These are phyloP conservation scores for Trypanosomatidae sp. DNA, from an alignment of 208 protist species.

Conservation along the genomic window DNA sequence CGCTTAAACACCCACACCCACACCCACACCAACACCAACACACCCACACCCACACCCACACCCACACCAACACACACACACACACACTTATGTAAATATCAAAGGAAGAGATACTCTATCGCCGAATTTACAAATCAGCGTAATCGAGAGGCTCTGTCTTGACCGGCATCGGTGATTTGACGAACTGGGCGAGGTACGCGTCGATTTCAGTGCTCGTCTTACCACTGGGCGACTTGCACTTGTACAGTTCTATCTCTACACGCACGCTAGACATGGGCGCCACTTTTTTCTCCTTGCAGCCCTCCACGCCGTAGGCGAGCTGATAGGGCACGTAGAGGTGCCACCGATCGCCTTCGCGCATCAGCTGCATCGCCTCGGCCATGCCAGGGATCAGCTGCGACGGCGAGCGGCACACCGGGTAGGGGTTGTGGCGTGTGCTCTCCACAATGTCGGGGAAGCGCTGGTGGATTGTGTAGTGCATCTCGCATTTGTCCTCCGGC, in stretches of 20 bases:
- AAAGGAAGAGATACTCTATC: not conserved
- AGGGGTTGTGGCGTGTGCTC: conserved; percentile 41
- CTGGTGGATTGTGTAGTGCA: conserved; percentile 70
- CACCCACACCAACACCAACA: not conserved
- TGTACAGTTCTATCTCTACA: conserved; percentile 67
- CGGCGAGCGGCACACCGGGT: conserved; percentile 59
- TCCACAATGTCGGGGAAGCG: conserved; percentile 57
- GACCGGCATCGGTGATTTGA: conserved; percentile 43
- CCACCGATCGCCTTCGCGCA: conserved; percentile 86
- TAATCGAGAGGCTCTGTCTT: conserved; percentile 29
- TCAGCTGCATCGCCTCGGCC: conserved; percentile 81
- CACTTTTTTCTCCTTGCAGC: conserved; percentile 41
- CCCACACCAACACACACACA: not conserved
- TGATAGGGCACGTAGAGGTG: conserved; percentile 66
- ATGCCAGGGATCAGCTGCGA: conserved; percentile 55
- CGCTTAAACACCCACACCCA: not conserved
- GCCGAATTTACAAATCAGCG: conserved; percentile 36
- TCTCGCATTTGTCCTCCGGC: conserved; percentile 51
- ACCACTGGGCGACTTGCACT: conserved; percentile 42
- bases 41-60: not conserved
- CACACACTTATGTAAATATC: not conserved
- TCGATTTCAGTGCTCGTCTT: conserved; percentile 60
- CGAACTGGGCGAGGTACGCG: conserved; percentile 38
- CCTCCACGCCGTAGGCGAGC: conserved; percentile 67
- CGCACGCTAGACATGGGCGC: conserved; percentile 44